Conservation (phyloP, 2,329 filamentous ascomycete species). For the Neofusicoccum sp. region DNA sequence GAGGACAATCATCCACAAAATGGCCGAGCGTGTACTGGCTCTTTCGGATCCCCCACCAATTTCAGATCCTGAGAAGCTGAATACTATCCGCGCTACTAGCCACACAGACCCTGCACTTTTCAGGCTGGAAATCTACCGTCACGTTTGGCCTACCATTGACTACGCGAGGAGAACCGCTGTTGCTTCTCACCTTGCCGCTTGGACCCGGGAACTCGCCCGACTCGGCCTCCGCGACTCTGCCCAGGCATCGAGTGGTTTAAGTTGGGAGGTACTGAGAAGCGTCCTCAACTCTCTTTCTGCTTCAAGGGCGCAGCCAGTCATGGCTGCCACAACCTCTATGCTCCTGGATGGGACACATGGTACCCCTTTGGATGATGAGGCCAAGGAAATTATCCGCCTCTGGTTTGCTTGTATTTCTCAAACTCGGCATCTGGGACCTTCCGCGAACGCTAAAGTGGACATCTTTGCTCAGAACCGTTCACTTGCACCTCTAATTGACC, state of each 20-base stretch:
- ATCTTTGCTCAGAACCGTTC: background rate
- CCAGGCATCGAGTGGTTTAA: background rate
- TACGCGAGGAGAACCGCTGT: background rate
- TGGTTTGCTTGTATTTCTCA: conserved; percentile 1
- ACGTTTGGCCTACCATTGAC: background rate
- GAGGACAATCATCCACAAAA: background rate
- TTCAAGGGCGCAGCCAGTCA: background rate
- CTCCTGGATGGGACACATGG: background rate
- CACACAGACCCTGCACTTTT: background rate
- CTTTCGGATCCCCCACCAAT: background rate
- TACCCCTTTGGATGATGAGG: background rate
- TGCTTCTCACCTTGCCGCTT: background rate
- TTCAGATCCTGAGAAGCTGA: background rate
- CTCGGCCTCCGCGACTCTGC: background rate
- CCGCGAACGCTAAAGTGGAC: background rate
- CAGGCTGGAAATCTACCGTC: background rate
- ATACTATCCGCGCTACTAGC: background rate
- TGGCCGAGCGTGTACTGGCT: background rate
- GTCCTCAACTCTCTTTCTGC: background rate
- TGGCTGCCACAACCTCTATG: background rate
- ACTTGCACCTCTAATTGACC: background rate
- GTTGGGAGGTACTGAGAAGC: background rate
- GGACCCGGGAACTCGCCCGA: background rate
- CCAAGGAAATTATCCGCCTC: background rate
- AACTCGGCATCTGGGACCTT: background rate